These are phyloP conservation scores for Ilex paraguariensis DNA, from an alignment of 305 asterid species.

Conservation along the genomic window DNA sequence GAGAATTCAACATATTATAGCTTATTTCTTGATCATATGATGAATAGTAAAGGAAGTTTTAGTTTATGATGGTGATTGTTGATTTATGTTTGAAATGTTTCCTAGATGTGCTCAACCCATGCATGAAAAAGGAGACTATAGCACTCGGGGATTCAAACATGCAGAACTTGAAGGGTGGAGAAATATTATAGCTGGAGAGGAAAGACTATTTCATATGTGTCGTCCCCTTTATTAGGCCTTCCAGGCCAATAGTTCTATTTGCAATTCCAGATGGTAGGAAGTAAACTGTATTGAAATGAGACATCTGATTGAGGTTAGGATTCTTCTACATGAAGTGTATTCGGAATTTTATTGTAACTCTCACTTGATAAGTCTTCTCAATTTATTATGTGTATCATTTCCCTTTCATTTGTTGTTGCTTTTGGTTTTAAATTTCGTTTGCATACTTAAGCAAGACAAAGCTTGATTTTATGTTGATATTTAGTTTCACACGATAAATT, in stretches of 20 bases:
- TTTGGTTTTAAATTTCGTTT: not conserved
- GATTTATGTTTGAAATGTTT: constrained; percentile 20
- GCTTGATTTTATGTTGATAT: too few species aligned
- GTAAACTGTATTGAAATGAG: constrained; percentile 44
- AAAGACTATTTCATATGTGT: constrained; percentile 91
- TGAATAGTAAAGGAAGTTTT: too few species aligned
- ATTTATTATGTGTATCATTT: not conserved
- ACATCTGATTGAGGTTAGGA: not conserved
- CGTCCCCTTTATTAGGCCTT: constrained; percentile 57
- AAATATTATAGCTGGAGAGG: constrained; percentile 79
- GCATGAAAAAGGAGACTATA: constrained; percentile 56
- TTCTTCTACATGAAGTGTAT: not conserved
- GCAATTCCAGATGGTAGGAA: constrained; percentile 93
- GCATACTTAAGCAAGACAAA: too few species aligned
- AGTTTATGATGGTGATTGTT: too few species aligned
- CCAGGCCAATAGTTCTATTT: constrained; percentile 61
- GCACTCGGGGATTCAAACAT: constrained; percentile 82
- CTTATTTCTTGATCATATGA: too few species aligned
- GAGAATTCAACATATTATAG: too few species aligned
- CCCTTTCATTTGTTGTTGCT: not conserved
- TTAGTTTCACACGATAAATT: too few species aligned
- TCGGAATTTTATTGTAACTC: too few species aligned
- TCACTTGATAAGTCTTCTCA: not conserved
- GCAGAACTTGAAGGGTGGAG: constrained; percentile 80
- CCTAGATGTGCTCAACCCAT: constrained; percentile 65